Percentiles rank a stretch among this genome's conserved stretches.
Evolutionary conservation across 1,284 basidiomycete species (phyloP).

Genomic region (Phylloporus sp.): DNA sequence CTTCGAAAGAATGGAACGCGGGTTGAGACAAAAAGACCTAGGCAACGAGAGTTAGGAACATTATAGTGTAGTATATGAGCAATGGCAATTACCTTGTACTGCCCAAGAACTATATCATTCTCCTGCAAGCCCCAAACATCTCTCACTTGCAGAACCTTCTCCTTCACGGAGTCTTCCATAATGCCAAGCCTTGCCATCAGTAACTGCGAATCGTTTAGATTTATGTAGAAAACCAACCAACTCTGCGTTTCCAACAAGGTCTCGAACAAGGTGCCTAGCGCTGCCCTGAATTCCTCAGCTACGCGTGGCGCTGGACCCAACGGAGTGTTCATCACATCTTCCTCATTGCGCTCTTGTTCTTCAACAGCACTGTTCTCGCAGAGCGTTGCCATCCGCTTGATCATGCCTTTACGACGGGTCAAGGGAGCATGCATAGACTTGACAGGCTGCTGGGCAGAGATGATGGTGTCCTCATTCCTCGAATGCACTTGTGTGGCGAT

Average conservation of each 20-base stretch:
- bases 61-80: no score
- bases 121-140: conserved; percentile 71
- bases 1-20: conserved; percentile 91
- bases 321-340: conserved; percentile 42
- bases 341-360: conserved; percentile 58
- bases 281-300: conserved; percentile 85
- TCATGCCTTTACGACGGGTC: conserved; percentile 76
- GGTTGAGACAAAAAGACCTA: conserved; percentile 90
- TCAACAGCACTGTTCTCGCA: conserved; percentile 54
- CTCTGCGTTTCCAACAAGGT: conserved; percentile 90
- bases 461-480: conserved; percentile 91
- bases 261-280: conserved; percentile 85
- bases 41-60: no score
- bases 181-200: conserved; percentile 60
- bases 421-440: conserved; percentile 94
- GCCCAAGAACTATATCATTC: conserved; percentile 79
- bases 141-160: conserved; percentile 63
- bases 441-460: conserved; percentile 90
- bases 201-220: conserved; percentile 93
- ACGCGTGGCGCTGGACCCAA: conserved; percentile 65
- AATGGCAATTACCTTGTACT: conserved; percentile 73
- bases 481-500: conserved; percentile 93
- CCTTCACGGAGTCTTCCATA: conserved; percentile 56
- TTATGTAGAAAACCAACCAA: conserved; percentile 93
- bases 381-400: conserved; percentile 65